Conservation (phyloP, 2,329 filamentous ascomycete species). For the Trichoderma simmonsii region DNA sequence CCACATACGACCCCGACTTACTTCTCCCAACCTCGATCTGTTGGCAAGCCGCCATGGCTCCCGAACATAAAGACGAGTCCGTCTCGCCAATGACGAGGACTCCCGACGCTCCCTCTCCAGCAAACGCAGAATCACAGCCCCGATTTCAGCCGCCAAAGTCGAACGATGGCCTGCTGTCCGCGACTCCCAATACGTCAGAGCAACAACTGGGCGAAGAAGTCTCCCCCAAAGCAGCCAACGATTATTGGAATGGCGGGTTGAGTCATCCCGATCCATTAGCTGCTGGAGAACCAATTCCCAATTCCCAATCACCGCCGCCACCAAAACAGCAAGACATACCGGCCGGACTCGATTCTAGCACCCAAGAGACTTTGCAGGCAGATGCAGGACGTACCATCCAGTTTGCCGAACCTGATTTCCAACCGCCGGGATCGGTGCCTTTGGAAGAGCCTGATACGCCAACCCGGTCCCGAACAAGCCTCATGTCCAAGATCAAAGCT, state of each 20-base stretch:
- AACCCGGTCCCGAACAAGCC: conserved; percentile 59
- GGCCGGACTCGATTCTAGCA: neutral
- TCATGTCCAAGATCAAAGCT: conserved; percentile 77
- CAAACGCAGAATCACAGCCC: conserved; percentile 14
- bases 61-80: conserved; percentile 19
- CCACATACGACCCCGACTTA: neutral
- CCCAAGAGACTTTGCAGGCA: neutral
- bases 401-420: conserved; percentile 59
- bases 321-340: neutral
- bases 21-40: neutral
- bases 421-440: conserved; percentile 57
- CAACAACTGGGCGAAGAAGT: neutral
- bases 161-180: conserved; percentile 17
- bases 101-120: conserved; percentile 18
- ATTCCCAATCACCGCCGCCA: neutral
- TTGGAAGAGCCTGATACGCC: conserved; percentile 62
- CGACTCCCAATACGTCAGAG: neutral
- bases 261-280: conserved; percentile 15
- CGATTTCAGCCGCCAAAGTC: conserved; percentile 13
- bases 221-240: conserved; percentile 6
- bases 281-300: neutral
- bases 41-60: conserved; percentile 11
- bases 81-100: conserved; percentile 23
- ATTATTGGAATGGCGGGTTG: conserved; percentile 24
- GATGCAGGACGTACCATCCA: conserved; percentile 63